Base-by-base conservation (phyloP, 495 filamentous ascomycete species). In the Hyphodiscus hymeniophilus region DNA sequence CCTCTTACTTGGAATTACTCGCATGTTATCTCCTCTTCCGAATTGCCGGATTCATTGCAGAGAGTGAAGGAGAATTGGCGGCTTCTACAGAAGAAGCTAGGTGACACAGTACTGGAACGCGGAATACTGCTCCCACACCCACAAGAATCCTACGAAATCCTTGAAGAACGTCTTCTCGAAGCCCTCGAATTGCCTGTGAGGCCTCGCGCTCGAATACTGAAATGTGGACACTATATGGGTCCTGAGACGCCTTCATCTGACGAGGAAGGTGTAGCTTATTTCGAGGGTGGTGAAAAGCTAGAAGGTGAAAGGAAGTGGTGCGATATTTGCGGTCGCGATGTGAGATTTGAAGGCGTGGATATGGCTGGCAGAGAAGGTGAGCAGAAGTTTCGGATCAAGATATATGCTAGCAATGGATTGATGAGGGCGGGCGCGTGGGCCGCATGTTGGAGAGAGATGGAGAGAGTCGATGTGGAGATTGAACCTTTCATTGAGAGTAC, bases 391-490 rank as follows among this genome's bases (percentile, higher is more conserved):
- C 80, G 90, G 42, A 71, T 98, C 52, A 85, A 85, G 56, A 81
- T 97, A 11, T 98, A 88, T 51, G 92, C 92, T 1, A 85, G 87
- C 2, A 98, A 97, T 63, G 92, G 92, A 0, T 67, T 97, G 43
- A 91, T 98, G 87, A 76, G 80, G 34, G 80, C 88, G 11, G 89
- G 87, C 2, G 90, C 92, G 0, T 98, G 92, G 92, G 80, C 80
- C 22, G 87, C 89, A 13, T 89, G 85, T 26, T 98, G 92, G 92
- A 82, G 75, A 45, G 90, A 96, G 61, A 98, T 98, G 92, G 92
- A 98, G 64, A 76, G 90, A 24, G 87, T 97, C 7, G 92, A 98
- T 64, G 85, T 94, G 0, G 92, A 98, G 60, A 78, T 98, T 51
- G 80, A 83, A 47, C 81, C 88, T 11, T 62, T 71, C 24, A 67